Evolutionary conservation across 2,329 filamentous ascomycete species (phyloP).

Genomic region (Fusarium cicatricum): DNA sequence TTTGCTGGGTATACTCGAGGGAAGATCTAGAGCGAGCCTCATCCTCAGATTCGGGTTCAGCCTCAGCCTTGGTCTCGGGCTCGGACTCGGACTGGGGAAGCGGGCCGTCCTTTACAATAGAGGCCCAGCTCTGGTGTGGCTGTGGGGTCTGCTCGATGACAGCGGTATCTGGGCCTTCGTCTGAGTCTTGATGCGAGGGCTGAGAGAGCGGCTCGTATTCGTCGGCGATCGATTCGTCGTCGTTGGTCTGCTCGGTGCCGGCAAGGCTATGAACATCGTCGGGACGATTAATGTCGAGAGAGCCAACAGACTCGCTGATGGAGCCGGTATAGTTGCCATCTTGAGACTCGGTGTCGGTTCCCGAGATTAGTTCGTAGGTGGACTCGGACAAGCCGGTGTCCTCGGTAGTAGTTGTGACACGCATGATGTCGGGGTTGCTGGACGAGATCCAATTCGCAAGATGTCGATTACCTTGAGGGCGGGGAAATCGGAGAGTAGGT

Average conservation of each 20-base stretch:
- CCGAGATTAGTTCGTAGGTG: slow-evolving; percentile 64
- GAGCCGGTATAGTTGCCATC: slow-evolving; percentile 58
- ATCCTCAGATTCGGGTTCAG: slow-evolving; percentile 52
- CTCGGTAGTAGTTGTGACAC: slow-evolving; percentile 53
- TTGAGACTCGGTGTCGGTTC: slow-evolving; percentile 62
- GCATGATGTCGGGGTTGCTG: slow-evolving; percentile 66
- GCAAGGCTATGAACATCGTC: slow-evolving; percentile 62
- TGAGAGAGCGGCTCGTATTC: slow-evolving; percentile 39
- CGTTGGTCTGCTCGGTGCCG: slow-evolving; percentile 58
- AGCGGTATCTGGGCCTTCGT: slow-evolving; percentile 17
- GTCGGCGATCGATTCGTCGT: slow-evolving; percentile 52
- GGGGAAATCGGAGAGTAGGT: slow-evolving; percentile 64
- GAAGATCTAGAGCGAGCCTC: slow-evolving; percentile 51
- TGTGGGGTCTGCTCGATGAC: slow-evolving; percentile 14
- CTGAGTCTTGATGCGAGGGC: slow-evolving; percentile 10
- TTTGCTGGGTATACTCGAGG: slow-evolving; percentile 59
- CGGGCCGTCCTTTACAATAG: slow-evolving; percentile 26
- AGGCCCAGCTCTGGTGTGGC: slow-evolving; percentile 24
- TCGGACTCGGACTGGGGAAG: slow-evolving; percentile 17
- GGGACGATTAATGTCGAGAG: slow-evolving; percentile 57
- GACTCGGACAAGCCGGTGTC: slow-evolving; percentile 64
- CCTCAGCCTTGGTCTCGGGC: slow-evolving; percentile 35
- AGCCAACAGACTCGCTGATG: slow-evolving; percentile 58
- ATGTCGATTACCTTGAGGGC: slow-evolving; percentile 61
- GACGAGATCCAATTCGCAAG: slow-evolving; percentile 68